Base-by-base conservation (phyloP, 2,329 filamentous ascomycete species). In the Chaetomiaceae sp. region DNA sequence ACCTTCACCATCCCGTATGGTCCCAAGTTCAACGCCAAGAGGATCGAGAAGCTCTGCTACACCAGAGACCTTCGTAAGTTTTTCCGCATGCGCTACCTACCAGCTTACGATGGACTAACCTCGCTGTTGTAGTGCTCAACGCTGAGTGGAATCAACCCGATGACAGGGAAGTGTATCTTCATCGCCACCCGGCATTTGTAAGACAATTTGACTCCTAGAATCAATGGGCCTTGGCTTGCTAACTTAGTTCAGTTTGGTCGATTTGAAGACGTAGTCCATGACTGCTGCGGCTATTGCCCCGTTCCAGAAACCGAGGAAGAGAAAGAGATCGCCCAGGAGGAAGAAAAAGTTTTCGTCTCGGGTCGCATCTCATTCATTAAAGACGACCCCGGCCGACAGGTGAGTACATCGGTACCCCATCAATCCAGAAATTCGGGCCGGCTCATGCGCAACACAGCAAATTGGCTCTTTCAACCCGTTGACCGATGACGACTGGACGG, bases 211-310 rank as follows among this genome's bases (percentile, higher is more conserved):
- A n/a, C 7, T 12, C 26, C 3, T 9, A 6, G 7, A 41, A 6
- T 17, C 24, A 4, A 17, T 35, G 11, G 11, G 3, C n/a, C 8
- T 3, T n/a, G 15, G 4, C 6, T 17, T 36, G 29, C 42, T 52
- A 8, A 53, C 12, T 4, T 11, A 17, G 15, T 22, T 15, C 14
- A 54, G 38, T 91, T 94, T 57, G 88, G 88, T 0, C 76, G 79
- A 24, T 79, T 84, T 5, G 71, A 83, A 46, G 84, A 93, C 64
- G 77, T 93, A 7, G 76, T 91, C 44, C 69, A 79, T 24, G 88
- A 95, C 60, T 95, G 88, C 62, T 95, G 88, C 60, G 87, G 86
- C 10, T 81, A 70, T 54, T 95, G 88, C 54, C 88, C 88, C 0
- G 65, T 75, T 37, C 79, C 88, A 0, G 62, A 71, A 4, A 90